These are phyloP conservation scores for Phytophthora meadii DNA, from an alignment of 352 stramenopile genomes.

Conservation along the genomic window DNA sequence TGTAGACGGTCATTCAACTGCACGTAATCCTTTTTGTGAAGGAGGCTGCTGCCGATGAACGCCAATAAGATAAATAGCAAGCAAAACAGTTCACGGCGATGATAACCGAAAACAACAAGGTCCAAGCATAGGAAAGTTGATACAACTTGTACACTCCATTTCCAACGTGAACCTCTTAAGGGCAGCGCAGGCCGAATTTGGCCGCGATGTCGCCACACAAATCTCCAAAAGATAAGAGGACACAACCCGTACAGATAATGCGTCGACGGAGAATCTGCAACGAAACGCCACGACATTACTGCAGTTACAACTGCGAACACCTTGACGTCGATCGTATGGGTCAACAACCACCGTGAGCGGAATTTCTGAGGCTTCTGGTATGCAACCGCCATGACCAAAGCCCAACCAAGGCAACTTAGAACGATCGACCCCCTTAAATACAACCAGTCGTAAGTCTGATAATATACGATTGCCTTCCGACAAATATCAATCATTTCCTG, in stretches of 20 bases:
- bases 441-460: conserved; percentile 85
- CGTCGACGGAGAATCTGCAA: conserved; percentile 67
- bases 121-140: conserved; percentile 51
- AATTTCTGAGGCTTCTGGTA: conserved; percentile 50
- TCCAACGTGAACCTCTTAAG: conserved; percentile 3
- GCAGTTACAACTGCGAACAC: conserved; percentile 19
- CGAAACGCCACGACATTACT: conserved; percentile 48
- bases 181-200: conserved; percentile 26
- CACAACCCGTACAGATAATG: conserved; percentile 81
- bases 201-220: conserved; percentile 48
- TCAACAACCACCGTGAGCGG: conserved; percentile 27
- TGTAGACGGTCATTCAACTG: conserved; percentile 2
- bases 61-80: conserved; percentile 63
- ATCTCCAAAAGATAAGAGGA: conserved; percentile 73
- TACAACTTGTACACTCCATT: conserved; percentile 26
- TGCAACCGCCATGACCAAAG: conserved; percentile 58
- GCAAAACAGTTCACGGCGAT: conserved; percentile 57
- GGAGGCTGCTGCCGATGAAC: conserved; percentile 17
- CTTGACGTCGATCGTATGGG: conserved; percentile 18
- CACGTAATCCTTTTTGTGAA: not conserved
- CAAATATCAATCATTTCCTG: conserved; percentile 74
- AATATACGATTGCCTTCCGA: conserved; percentile 71
- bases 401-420: conserved; percentile 74
- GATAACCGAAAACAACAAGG: conserved; percentile 65
- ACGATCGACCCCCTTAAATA: conserved; percentile 75